These are phyloP conservation scores for Flaveria trinervia DNA, from an alignment of 129 eudicot species.

Conservation along the genomic window DNA sequence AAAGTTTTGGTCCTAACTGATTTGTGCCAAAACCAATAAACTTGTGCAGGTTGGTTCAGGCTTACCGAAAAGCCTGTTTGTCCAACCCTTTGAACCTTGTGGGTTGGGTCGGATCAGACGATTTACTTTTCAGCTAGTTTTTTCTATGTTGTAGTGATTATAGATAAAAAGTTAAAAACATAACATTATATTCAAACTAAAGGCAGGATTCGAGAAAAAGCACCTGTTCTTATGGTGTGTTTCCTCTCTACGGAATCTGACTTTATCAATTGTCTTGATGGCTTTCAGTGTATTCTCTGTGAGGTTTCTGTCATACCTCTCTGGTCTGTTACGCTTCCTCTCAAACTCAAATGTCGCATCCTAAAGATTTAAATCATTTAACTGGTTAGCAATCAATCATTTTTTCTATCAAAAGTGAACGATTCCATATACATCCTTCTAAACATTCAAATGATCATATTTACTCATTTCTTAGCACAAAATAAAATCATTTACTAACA, in stretches of 20 bases:
- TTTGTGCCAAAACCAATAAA: not conserved
- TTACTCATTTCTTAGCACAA: not conserved
- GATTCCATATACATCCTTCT: not conserved
- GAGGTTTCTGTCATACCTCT: slow-evolving; percentile 85
- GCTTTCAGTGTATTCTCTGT: slow-evolving; percentile 73
- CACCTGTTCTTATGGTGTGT: slow-evolving; percentile 58
- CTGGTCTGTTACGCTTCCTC: slow-evolving; percentile 97
- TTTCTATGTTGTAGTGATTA: not conserved
- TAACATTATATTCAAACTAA: not conserved
- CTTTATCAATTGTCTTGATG: slow-evolving; percentile 64
- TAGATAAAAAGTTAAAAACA: not conserved
- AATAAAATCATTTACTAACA: not conserved
- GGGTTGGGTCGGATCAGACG: not conserved
- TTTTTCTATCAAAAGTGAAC: not conserved
- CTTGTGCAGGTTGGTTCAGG: not conserved
- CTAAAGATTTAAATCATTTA: slow-evolving; percentile 28
- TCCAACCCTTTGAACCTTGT: too few species aligned
- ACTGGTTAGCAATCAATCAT: not conserved
- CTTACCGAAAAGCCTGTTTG: not conserved
- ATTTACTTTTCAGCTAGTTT: not conserved
- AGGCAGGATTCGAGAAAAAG: not conserved
- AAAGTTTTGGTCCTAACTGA: not conserved
- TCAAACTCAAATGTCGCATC: slow-evolving; percentile 95
- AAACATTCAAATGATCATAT: not conserved
- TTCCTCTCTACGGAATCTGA: slow-evolving; percentile 52